Conservation (phyloP, 2,329 filamentous ascomycete species). For the Arthrobotrys sinensis region DNA sequence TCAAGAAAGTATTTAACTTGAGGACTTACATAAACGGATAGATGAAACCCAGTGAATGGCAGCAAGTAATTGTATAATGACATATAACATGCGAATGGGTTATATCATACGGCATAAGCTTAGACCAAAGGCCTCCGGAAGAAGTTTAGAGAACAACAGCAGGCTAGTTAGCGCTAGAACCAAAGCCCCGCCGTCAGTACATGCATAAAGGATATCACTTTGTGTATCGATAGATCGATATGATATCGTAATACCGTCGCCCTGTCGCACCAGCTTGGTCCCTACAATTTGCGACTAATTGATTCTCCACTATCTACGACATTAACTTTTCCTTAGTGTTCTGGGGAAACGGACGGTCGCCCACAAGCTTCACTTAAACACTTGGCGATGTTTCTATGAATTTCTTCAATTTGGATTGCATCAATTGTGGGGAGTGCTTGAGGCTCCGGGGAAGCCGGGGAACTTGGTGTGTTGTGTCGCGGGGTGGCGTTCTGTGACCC, state of each 20-base stretch:
- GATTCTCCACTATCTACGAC: conserved; percentile 3
- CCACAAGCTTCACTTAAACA: conserved; percentile 17
- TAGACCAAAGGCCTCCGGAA: conserved; percentile 6
- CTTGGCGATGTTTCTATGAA: conserved; percentile 2
- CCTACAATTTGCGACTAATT: conserved; percentile 8
- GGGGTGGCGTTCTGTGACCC: conserved; percentile 17
- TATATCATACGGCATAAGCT: neutral
- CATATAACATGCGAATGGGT: neutral
- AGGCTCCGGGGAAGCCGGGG: neutral
- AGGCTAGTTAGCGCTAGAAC: neutral
- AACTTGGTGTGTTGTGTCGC: conserved; percentile 4
- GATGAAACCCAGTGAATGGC: neutral
- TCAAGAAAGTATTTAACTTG: neutral
- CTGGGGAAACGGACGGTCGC: conserved; percentile 10
- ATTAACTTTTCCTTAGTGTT: neutral
- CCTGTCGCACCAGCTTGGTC: neutral
- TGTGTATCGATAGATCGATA: conserved; percentile 2
- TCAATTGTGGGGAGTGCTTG: neutral
- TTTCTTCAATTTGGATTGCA: neutral
- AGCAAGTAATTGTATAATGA: neutral
- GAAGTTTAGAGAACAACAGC: conserved; percentile 10
- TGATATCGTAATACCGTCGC: neutral
- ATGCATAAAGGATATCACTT: neutral
- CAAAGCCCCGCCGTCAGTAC: neutral
- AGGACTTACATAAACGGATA: neutral